Conservation (phyloP, 208 protist species). For the Leishmania tropica region DNA sequence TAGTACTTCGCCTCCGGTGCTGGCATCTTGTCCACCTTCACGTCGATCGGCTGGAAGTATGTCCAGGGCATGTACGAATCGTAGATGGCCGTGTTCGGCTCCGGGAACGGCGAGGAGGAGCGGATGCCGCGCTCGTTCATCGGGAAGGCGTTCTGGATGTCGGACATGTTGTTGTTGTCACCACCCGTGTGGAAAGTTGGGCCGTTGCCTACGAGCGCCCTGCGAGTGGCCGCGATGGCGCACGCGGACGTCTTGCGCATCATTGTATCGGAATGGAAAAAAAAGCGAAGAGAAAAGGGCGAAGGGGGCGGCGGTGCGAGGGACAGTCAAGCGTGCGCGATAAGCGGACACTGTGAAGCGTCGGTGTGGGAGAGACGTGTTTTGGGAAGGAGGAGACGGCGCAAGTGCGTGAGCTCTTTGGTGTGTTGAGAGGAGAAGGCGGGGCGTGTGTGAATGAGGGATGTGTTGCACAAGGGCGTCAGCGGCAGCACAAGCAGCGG, state of each 20-base stretch:
- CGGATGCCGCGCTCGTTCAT: constrained; percentile 87
- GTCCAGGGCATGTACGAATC: constrained; percentile 90
- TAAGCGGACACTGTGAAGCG: neutral
- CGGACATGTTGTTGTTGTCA: constrained; percentile 82
- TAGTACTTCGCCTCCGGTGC: constrained; percentile 91
- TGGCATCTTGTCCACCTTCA: constrained; percentile 84
- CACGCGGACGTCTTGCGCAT: constrained; percentile 81
- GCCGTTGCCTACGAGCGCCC: constrained; percentile 84
- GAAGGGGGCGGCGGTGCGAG: neutral
- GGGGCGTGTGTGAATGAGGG: neutral
- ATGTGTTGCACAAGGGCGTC: neutral
- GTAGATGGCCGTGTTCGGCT: constrained; percentile 93
- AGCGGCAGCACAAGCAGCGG: constrained; percentile 3
- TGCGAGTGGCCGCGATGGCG: constrained; percentile 70
- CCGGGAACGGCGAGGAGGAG: constrained; percentile 86
- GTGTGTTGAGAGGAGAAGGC: neutral
- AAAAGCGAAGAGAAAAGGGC: neutral
- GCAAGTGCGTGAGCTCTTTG: neutral
- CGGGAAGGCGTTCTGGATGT: constrained; percentile 84
- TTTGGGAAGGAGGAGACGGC: neutral
- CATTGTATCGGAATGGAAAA: constrained; percentile 34
- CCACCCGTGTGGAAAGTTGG: constrained; percentile 88
- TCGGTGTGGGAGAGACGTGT: constrained; percentile 7
- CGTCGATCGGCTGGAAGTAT: constrained; percentile 91
- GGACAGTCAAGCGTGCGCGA: neutral